Conservation (phyloP, 352 stramenopile genomes). For the Globisporangium paddicum region DNA sequence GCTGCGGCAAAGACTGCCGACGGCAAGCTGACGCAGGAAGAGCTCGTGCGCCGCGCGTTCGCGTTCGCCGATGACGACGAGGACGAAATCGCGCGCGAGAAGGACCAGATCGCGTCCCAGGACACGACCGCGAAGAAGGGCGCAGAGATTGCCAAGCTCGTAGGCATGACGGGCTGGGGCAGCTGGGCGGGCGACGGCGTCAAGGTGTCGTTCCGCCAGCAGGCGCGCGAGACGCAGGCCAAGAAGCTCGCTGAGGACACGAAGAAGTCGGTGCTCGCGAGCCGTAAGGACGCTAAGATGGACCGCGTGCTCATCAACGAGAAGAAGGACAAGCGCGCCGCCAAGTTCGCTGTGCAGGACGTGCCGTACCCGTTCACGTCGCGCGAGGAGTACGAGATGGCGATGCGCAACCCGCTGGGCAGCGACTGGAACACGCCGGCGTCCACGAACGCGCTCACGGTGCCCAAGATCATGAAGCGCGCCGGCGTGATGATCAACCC, state of each 20-base stretch:
- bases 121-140: conserved; percentile 73
- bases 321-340: conserved; percentile 87
- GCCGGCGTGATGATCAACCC: conserved; percentile 93
- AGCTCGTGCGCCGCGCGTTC: conserved; percentile 95
- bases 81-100: conserved; percentile 93
- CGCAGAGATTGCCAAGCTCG: conserved; percentile 69
- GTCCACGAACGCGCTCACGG: conserved; percentile 90
- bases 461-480: conserved; percentile 92
- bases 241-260: conserved; percentile 60
- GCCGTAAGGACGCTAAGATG: conserved; percentile 69
- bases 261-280: conserved; percentile 64
- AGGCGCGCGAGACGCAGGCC: conserved; percentile 75
- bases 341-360: conserved; percentile 80
- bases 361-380: conserved; percentile 98
- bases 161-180: conserved; percentile 89
- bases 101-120: conserved; percentile 67
- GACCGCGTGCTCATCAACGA: conserved; percentile 79
- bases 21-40: conserved; percentile 70
- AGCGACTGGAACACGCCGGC: conserved; percentile 93
- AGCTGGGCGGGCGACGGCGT: conserved; percentile 86
- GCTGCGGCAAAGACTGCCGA: conserved; percentile 13
- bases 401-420: conserved; percentile 93
- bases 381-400: conserved; percentile 96
- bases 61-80: conserved; percentile 89
- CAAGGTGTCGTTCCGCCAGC: conserved; percentile 78